Percentiles rank a stretch among this genome's conserved stretches.
These are phyloP conservation scores for Vigna trinervia DNA, from an alignment of 306 rosid species.

Conservation along the genomic window DNA sequence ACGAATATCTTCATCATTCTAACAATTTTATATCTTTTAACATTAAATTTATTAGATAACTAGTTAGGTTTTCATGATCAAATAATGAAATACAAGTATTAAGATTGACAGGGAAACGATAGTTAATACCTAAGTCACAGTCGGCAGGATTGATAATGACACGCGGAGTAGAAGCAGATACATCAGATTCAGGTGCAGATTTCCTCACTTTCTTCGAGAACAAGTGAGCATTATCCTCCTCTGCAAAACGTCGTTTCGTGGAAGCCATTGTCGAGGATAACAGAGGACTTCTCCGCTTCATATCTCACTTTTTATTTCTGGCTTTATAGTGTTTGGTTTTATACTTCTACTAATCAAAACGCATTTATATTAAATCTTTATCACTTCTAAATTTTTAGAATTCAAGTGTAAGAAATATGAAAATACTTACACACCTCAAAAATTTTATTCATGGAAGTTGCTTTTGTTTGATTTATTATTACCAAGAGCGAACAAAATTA, in stretches of 20 bases:
- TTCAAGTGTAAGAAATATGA: too few species aligned
- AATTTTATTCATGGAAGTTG: too few species aligned
- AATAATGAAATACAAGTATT: neutral
- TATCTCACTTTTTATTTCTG: too few species aligned
- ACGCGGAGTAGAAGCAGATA: neutral
- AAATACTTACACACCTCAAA: too few species aligned
- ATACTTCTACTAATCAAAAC: too few species aligned
- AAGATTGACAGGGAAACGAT: neutral
- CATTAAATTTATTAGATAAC: neutral
- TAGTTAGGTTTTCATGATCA: neutral
- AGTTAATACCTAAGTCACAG: constrained; percentile 2
- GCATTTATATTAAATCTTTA: too few species aligned
- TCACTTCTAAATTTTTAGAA: too few species aligned
- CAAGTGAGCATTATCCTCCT: neutral
- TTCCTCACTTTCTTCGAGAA: neutral
- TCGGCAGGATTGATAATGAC: neutral
- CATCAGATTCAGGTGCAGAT: neutral
- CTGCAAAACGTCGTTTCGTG: neutral
- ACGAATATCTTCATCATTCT: neutral
- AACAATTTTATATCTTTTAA: neutral
- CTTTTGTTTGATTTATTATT: too few species aligned
- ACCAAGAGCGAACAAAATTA: too few species aligned
- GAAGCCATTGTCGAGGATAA: neutral
- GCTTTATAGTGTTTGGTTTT: too few species aligned
- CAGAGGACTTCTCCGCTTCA: too few species aligned